Evolutionary conservation across 768 basidiomycete species (phyloP).

Genomic region (Hysterangium stoloniferum): DNA sequence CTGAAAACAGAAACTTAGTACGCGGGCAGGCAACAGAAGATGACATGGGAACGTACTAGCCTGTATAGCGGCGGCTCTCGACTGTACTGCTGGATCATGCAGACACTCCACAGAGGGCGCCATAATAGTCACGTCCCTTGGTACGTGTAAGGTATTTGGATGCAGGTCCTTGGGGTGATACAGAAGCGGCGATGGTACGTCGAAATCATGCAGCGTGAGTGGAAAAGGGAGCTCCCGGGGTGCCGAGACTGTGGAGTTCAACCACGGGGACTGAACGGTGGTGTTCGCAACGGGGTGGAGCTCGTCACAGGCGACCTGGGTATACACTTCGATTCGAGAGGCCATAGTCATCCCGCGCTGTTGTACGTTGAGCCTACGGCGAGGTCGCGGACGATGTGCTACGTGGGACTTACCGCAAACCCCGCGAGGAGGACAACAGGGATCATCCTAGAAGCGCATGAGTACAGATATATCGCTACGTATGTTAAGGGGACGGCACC

Average conservation of each 20-base stretch:
- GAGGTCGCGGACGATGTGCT: background rate
- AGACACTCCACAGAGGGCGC: conserved; percentile 27
- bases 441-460: conserved; percentile 4
- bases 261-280: conserved; percentile 15
- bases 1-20: conserved; percentile 12
- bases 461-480: no score
- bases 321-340: conserved; percentile 74
- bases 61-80: conserved; percentile 63
- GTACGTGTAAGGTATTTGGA: conserved; percentile 5
- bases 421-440: conserved; percentile 4
- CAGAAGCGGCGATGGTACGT: conserved; percentile 1
- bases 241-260: conserved; percentile 4
- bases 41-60: conserved; percentile 31
- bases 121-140: conserved; percentile 18
- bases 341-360: conserved; percentile 78
- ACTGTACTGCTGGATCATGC: conserved; percentile 51
- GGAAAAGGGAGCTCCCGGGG: conserved; percentile 7
- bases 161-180: background rate
- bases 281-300: conserved; percentile 35
- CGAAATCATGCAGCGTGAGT: conserved; percentile 13
- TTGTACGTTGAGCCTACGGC: background rate
- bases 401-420: background rate
- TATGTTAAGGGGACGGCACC: background rate
- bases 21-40: background rate
- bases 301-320: conserved; percentile 62